Evolutionary conservation across 768 basidiomycete species (phyloP), one percentile per base, ranked within the genome.

Genomic region (Nidularia pulvinata): DNA sequence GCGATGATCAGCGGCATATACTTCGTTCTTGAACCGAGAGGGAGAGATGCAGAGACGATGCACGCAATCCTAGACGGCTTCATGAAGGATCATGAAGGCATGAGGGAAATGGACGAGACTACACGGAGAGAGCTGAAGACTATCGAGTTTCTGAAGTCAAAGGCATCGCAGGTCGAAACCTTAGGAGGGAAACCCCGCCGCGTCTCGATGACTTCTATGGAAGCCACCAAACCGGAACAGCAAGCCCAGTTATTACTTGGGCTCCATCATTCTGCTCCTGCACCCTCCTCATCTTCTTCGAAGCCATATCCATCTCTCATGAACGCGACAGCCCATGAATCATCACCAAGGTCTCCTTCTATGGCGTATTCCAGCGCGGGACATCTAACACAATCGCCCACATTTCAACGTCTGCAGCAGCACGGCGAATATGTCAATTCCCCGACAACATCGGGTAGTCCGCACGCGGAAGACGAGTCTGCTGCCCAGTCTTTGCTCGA

Each of bases 1-100:
- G 88, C 90, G 7, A 91, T 95, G 91, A 88, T 94, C 51, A 87
- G 88, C 57, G 89, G 93, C 9, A 92, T 95, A 49, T 92, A 92
- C 64, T 81, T 93, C 49, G 84, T 91, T 49, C 73, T 94, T 32
- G 84, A 94, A 56, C 92, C 90, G 2, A 83, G 75, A 36, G 91
- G 91, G 3, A 74, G 78, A 57, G 79, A 90, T 60, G 83, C 86
- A 4, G 77, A 72, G 4, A 78, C 74, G 43, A 93, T 95, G 91
- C 88, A 89, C 61, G 74, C 80, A 39, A 90, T 95, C 47, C 69
- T 95, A 58, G 91, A 93, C 55, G 80, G 76, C 3, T 95, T 93
- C 68, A 75, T 93, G 57, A 76, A 82, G 52, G 87, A 91, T 52
- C 85, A 86, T 54, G 77, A 82, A 55, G 77, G 74, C 45, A 76